Evolutionary conservation across 495 filamentous ascomycete species (phyloP), one percentile per base, ranked within the genome.

Genomic region (Podospora appendiculata): DNA sequence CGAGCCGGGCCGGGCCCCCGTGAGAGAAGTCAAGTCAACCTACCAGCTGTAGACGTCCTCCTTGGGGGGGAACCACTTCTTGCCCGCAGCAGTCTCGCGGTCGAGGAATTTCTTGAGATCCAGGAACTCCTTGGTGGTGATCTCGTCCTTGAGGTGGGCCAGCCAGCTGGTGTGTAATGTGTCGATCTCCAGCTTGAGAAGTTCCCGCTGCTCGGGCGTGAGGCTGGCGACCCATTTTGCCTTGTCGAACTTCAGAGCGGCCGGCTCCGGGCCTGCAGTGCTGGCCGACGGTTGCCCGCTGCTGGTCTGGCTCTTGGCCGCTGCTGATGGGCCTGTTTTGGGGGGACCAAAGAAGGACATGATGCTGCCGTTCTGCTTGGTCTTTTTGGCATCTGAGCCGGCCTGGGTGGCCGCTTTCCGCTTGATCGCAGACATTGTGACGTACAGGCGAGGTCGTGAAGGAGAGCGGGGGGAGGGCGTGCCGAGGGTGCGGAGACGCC

Each of bases 21-120:
- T 25, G 25, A 25, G 25, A 25, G 5, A 5, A 5, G 25, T n/a
- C n/a, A n/a, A 25, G 25, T 25, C 4, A 8, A 61, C 69, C 13
- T 76, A 95, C 93, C 93, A 98, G 47, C 85, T 88, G 67, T 98
- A 98, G n/a, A 98, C 81, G 66, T 98, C 92, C 53, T 86, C 78
- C 45, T 78, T 72, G 0, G 90, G 91, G 11, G 93, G 93, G 58
- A 93, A 98, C 48, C 94, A 71, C 60, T 81, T 88, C 63, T 82
- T 85, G 3, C 83, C 81, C 1, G 69, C 69, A n/a, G 82, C 78
- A 42, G 81, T 78, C 71, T 98, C 94, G 43, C 71, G 77, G 64
- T 87, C 83, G 48, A 98, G 73, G 65, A 96, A 98, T 14, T 81
- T 72, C 74, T 98, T 98, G 55, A 98, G 69, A 10, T 83, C 81